Base-by-base conservation (phyloP, 1,284 basidiomycete genomes). In the Phaffia rhodozyma region DNA sequence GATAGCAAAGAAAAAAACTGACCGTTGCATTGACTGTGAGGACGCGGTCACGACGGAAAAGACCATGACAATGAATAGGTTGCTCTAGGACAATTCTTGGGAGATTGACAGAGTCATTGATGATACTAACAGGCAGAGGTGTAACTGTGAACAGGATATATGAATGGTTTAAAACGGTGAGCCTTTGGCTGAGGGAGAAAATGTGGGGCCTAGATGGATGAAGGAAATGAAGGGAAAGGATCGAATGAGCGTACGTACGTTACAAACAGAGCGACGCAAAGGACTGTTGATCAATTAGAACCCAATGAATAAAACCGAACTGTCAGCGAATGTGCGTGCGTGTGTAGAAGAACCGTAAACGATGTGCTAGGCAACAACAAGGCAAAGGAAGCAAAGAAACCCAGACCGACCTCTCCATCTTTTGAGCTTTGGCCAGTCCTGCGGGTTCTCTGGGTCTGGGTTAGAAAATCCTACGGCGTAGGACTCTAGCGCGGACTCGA, bases 191-290 rank as follows among this genome's bases (percentile, higher is more conserved):
- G 32, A 34, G 32, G 38, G 13, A 43, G 2, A 2, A 43, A 43
- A 11, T 43, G 38, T 43, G 38, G 38, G 38, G 38, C 38, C 38
- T 43, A 43, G 32, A 34, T 34, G 9, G 32, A 5, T 34, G 32
- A 34, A 16, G 38, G 7, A 16, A 43, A 43, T 11, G 38, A 43
- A 43, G 38, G 13, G 38, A 43, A 43, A 2, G 38, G 7, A 43
- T 11, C 38, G 38, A 43, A 43, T 43, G 38, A 11, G 38, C 38
- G 7, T 7, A 43, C 38, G 38, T 43, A 68, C 11, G 66, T 67
- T 20, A 70, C 67, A 20, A 55, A 49, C 49, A 67, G 55, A 13
- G 68, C 69, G n/a, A 66, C 63, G 7, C 50, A 58, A n/a, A 69
- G 63, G 1, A 65, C 68, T 69, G 61, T 18, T n/a, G 49, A 23